Evolutionary conservation across 257 asterid species (phyloP).

Genomic region (Solanum virginianum): DNA sequence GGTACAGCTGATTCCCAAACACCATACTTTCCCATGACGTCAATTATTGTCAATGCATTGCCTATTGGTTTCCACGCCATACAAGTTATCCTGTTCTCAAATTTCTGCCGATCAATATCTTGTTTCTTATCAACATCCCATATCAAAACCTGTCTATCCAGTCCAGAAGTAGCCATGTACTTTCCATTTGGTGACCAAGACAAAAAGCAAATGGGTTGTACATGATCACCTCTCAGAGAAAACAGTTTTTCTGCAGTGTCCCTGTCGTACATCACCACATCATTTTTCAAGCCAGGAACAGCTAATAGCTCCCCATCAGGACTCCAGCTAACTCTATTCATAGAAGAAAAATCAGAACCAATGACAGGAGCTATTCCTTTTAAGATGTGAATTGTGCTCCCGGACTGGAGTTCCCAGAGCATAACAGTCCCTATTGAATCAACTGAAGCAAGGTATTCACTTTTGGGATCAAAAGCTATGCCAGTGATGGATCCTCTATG

Average conservation of each 20-base stretch:
- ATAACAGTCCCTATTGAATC: slow-evolving; percentile 84
- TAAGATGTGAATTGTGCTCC: slow-evolving; percentile 62
- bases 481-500: slow-evolving; percentile 87
- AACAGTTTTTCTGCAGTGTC: slow-evolving; percentile 86
- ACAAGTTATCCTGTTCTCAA: slow-evolving; percentile 55
- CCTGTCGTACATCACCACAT: slow-evolving; percentile 89
- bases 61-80: slow-evolving; percentile 96
- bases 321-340: slow-evolving; percentile 78
- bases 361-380: slow-evolving; percentile 72
- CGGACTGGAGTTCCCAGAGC: slow-evolving; percentile 88
- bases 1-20: slow-evolving; percentile 92
- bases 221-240: slow-evolving; percentile 88
- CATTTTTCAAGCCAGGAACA: slow-evolving; percentile 89
- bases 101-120: slow-evolving; percentile 88
- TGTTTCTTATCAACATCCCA: slow-evolving; percentile 94
- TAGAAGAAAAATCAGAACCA: slow-evolving; percentile 36
- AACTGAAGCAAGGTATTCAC: slow-evolving; percentile 80
- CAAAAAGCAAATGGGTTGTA: slow-evolving; percentile 65
- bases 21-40: slow-evolving; percentile 74
- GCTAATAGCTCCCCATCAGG: slow-evolving; percentile 96
- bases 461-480: slow-evolving; percentile 86
- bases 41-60: slow-evolving; percentile 83
- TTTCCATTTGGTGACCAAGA: slow-evolving; percentile 98
- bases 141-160: slow-evolving; percentile 71
- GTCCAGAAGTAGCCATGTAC: slow-evolving; percentile 90